Evolutionary conservation across 2,329 filamentous ascomycete species (phyloP).

Genomic region (Ascochyta lentis): DNA sequence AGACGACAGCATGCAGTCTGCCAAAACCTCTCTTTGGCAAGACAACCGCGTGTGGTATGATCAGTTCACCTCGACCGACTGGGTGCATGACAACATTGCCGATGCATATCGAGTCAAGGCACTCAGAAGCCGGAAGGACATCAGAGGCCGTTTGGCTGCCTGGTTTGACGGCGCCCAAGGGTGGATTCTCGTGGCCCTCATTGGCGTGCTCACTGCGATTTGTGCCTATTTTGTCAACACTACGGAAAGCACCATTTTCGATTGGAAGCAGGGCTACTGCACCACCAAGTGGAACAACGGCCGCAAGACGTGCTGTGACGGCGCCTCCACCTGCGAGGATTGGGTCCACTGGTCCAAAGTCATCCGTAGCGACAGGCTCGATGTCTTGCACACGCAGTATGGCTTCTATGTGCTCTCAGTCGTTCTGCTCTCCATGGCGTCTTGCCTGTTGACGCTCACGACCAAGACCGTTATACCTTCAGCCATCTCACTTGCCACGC

Average conservation of each 20-base stretch:
- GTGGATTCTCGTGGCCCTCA: slow-evolving; percentile 91
- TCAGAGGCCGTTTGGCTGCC: slow-evolving; percentile 78
- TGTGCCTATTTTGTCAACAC: slow-evolving; percentile 91
- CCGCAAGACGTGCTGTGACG: slow-evolving; percentile 70
- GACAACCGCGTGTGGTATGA: slow-evolving; percentile 98
- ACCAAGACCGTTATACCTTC: slow-evolving; percentile 97
- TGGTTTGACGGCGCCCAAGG: slow-evolving; percentile 89
- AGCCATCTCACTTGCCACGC: slow-evolving; percentile 80
- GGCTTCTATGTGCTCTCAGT: slow-evolving; percentile 76
- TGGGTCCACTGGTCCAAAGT: slow-evolving; percentile 71
- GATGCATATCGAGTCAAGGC: slow-evolving; percentile 89
- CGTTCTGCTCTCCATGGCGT: slow-evolving; percentile 70
- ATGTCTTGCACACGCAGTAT: slow-evolving; percentile 74
- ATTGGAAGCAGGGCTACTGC: slow-evolving; percentile 92
- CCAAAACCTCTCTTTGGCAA: slow-evolving; percentile 69
- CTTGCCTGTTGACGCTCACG: slow-evolving; percentile 81
- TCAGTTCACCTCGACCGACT: slow-evolving; percentile 96
- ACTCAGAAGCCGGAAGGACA: slow-evolving; percentile 79
- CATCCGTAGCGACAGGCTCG: slow-evolving; percentile 57
- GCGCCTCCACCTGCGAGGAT: slow-evolving; percentile 61
- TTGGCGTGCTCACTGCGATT: slow-evolving; percentile 82
- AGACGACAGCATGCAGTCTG: slow-evolving; percentile 65
- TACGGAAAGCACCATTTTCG: slow-evolving; percentile 83
- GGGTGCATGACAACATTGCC: slow-evolving; percentile 96
- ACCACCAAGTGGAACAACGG: slow-evolving; percentile 71